Evolutionary conservation across 331 rosid genomes (phyloP).

Genomic region (Prunus yedoensis): DNA sequence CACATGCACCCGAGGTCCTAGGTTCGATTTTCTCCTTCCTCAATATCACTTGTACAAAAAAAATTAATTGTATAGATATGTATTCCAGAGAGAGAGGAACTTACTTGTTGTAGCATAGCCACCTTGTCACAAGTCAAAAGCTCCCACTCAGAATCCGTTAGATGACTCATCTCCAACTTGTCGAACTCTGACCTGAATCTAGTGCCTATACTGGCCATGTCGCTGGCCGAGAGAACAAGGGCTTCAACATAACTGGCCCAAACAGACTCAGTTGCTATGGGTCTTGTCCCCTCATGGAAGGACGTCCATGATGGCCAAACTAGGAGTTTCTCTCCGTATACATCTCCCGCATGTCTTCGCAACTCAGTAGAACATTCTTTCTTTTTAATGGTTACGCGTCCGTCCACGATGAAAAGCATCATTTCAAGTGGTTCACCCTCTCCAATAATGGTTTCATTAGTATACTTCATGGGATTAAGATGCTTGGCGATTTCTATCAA

Average conservation of each 20-base stretch:
- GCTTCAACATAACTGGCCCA: constrained; percentile 29
- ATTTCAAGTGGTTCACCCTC: constrained; percentile 15
- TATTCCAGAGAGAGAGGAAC: too few relatives aligned
- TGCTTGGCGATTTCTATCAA: constrained; percentile 10
- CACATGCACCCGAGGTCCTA: too few relatives aligned
- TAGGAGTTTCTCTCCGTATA: not conserved
- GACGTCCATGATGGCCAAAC: constrained; percentile 19
- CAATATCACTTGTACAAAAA: too few relatives aligned
- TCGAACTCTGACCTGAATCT: not conserved
- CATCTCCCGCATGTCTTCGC: too few relatives aligned
- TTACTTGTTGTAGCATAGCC: too few relatives aligned
- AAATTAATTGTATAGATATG: too few relatives aligned
- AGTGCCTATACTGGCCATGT: constrained; percentile 25
- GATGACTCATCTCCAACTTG: too few relatives aligned
- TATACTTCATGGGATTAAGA: constrained; percentile 15
- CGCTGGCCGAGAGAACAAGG: constrained; percentile 30
- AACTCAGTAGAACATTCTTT: not conserved
- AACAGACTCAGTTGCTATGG: not conserved
- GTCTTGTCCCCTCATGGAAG: constrained; percentile 16
- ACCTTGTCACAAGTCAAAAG: too few relatives aligned
- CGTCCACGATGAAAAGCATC: constrained; percentile 24
- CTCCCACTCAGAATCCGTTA: too few relatives aligned
- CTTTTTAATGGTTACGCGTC: not conserved
- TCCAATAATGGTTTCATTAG: not conserved
- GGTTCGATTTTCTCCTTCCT: too few relatives aligned